These are phyloP conservation scores for Trichophyton benhamiae DNA, from an alignment of 2,329 filamentous ascomycete species.

Conservation along the genomic window DNA sequence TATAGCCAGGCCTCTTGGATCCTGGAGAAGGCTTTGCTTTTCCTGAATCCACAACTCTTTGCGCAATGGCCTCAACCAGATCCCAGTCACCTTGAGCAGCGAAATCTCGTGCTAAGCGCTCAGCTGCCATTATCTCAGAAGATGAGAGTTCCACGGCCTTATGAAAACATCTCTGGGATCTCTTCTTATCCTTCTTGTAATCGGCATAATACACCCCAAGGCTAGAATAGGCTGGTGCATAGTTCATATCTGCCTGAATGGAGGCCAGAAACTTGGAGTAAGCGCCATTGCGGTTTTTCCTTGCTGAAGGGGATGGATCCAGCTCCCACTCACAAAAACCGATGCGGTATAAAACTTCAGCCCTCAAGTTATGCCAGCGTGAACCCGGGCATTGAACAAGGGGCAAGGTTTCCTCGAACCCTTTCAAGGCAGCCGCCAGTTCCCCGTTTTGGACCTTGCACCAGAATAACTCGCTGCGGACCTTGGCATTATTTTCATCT, in stretches of 20 bases:
- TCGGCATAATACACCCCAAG: slow-evolving; percentile 85
- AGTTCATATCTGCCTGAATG: slow-evolving; percentile 74
- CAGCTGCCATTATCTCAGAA: slow-evolving; percentile 73
- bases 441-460: slow-evolving; percentile 75
- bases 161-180: slow-evolving; percentile 86
- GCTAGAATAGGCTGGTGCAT: slow-evolving; percentile 80
- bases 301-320: slow-evolving; percentile 58
- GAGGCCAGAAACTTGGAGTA: slow-evolving; percentile 75
- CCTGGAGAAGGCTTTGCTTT: slow-evolving; percentile 82
- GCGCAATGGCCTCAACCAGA: slow-evolving; percentile 81
- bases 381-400: slow-evolving; percentile 51
- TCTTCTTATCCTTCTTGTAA: slow-evolving; percentile 73
- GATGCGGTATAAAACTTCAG: slow-evolving; percentile 75
- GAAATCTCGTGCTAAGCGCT: slow-evolving; percentile 73
- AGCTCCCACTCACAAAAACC: slow-evolving; percentile 79
- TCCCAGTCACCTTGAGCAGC: slow-evolving; percentile 92
- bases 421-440: slow-evolving; percentile 52
- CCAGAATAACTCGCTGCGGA: slow-evolving; percentile 84
- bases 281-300: slow-evolving; percentile 68
- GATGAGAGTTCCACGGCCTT: slow-evolving; percentile 90
- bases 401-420: slow-evolving; percentile 58
- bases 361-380: slow-evolving; percentile 58
- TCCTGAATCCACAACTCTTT: slow-evolving; percentile 86
- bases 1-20: slow-evolving; percentile 82
- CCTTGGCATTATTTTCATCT: slow-evolving; percentile 61